Evolutionary conservation across 2,329 filamentous ascomycete genomes (phyloP).

Genomic region (Talaromyces sp.): DNA sequence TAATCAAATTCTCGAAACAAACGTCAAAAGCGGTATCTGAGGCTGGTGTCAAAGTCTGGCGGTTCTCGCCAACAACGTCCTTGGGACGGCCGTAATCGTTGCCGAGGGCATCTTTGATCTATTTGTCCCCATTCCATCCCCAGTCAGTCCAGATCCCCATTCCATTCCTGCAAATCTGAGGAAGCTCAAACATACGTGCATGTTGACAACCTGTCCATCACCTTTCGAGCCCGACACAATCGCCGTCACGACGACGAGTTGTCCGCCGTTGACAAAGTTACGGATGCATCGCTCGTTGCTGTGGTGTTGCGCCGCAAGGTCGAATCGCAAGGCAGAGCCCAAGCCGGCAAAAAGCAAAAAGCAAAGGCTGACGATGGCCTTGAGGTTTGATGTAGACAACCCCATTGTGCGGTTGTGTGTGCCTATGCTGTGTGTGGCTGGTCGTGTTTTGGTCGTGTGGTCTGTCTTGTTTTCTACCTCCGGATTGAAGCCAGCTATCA

Average conservation of each 20-base stretch:
- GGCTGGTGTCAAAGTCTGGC: slow-evolving; percentile 90
- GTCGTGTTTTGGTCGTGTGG: background rate
- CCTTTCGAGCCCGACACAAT: slow-evolving; percentile 80
- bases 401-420: slow-evolving; percentile 19
- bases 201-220: slow-evolving; percentile 89
- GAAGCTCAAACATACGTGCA: slow-evolving; percentile 64
- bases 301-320: slow-evolving; percentile 69
- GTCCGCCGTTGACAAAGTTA: slow-evolving; percentile 91
- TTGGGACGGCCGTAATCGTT: slow-evolving; percentile 93
- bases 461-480: background rate
- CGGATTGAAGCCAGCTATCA: slow-evolving; percentile 12
- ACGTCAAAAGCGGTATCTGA: slow-evolving; percentile 91
- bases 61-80: slow-evolving; percentile 85
- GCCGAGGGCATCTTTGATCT: slow-evolving; percentile 93
- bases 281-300: slow-evolving; percentile 78
- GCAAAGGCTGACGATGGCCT: slow-evolving; percentile 27
- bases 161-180: background rate
- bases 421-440: slow-evolving; percentile 10
- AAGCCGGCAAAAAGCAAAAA: slow-evolving; percentile 30
- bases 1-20: slow-evolving; percentile 83
- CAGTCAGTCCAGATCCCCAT: background rate
- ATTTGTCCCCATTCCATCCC: background rate
- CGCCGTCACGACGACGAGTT: slow-evolving; percentile 90
- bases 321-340: slow-evolving; percentile 79
- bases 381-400: slow-evolving; percentile 23